phyloP scores from a whole-genome alignment of 2,329 filamentous ascomycete genomes.

The Mycosphaerella sp. region DNA sequence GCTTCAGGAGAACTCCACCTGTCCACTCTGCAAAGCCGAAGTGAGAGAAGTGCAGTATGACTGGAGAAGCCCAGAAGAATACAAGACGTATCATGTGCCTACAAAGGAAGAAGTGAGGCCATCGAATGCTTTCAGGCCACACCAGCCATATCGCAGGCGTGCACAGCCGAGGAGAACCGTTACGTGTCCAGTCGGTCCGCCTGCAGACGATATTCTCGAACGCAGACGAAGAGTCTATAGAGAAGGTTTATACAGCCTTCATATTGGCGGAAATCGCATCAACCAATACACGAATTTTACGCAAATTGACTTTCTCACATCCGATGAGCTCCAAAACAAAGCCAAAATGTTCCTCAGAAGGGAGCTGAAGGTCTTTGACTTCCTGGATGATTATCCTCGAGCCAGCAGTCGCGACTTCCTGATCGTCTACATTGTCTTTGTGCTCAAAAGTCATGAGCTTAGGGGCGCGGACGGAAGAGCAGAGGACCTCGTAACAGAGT shows the following conservation, averaged over 20 bases:
- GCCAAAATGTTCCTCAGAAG: conserved; percentile 76
- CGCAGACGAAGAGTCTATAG: conserved; percentile 68
- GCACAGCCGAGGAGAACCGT: not conserved
- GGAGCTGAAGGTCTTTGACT: conserved; percentile 77
- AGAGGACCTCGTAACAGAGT: conserved; percentile 71
- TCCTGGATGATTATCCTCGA: conserved; percentile 46
- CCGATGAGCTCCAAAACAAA: conserved; percentile 64
- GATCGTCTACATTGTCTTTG: conserved; percentile 76
- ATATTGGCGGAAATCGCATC: conserved; percentile 74
- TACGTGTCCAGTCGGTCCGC: not conserved
- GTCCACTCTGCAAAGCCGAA: conserved; percentile 65
- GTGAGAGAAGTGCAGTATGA: conserved; percentile 60
- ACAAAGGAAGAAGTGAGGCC: conserved; percentile 5
- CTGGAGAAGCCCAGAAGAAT: conserved; percentile 48
- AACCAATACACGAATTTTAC: conserved; percentile 71
- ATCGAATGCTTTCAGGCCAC: not conserved
- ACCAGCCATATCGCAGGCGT: conserved; percentile 7
- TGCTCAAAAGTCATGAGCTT: conserved; percentile 75
- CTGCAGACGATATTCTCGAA: conserved; percentile 40
- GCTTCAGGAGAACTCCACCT: conserved; percentile 65
- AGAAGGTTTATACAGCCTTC: conserved; percentile 65
- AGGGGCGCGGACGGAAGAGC: conserved; percentile 73
- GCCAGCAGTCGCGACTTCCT: conserved; percentile 57
- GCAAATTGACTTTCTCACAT: conserved; percentile 57
- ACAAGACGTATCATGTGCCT: conserved; percentile 49